Evolutionary conservation across 2,329 filamentous ascomycete species (phyloP).

Genomic region (Xylariaceae sp.): DNA sequence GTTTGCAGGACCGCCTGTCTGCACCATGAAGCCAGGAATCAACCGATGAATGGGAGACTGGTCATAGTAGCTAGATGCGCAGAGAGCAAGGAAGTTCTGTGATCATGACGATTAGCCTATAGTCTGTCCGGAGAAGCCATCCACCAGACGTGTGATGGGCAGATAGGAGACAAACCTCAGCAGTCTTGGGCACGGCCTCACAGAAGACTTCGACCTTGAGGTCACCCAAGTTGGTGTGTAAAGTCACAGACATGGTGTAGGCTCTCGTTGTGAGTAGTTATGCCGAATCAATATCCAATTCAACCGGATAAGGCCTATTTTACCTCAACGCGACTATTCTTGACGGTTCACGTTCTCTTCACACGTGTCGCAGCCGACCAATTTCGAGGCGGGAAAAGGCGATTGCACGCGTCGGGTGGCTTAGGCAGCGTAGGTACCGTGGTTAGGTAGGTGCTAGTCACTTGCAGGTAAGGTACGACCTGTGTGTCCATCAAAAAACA

Average conservation of each 20-base stretch:
- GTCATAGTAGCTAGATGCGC: conserved; percentile 73
- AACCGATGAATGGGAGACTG: conserved; percentile 72
- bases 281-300: neutral
- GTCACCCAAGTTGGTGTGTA: conserved; percentile 85
- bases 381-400: no score
- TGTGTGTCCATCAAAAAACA: no score
- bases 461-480: neutral
- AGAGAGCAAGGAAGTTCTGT: conserved; percentile 85
- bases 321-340: no score
- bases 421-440: neutral
- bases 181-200: conserved; percentile 87
- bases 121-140: neutral
- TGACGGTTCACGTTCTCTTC: no score
- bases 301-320: neutral
- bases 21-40: conserved; percentile 76
- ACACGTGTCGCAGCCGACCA: no score
- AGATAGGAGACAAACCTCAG: conserved; percentile 56
- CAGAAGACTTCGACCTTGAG: conserved; percentile 96
- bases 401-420: no score
- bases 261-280: neutral
- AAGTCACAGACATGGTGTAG: conserved; percentile 56
- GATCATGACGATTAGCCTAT: conserved; percentile 11
- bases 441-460: neutral
- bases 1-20: conserved; percentile 62
- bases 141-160: neutral